phyloP scores from a whole-genome alignment of 169 alveolate genomes.

The Nephromyces sp. region DNA sequence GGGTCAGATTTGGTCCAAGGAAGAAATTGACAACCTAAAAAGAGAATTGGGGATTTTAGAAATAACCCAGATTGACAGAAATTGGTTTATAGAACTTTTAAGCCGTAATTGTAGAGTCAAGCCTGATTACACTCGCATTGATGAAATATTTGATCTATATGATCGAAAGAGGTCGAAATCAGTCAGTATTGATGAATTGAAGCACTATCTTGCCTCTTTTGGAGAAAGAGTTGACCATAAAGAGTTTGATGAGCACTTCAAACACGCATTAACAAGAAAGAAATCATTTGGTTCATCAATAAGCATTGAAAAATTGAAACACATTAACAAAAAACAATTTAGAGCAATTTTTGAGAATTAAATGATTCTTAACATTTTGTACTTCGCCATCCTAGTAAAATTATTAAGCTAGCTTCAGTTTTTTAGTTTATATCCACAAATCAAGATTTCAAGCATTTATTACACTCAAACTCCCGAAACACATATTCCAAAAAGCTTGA shows the following conservation, averaged over 20 bases:
- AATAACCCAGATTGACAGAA: neutral
- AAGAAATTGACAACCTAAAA: neutral
- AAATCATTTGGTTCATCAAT: no score
- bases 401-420: no score
- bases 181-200: neutral
- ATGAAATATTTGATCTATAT: neutral
- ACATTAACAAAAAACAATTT: no score
- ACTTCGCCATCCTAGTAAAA: no score
- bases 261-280: neutral
- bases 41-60: neutral
- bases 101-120: neutral
- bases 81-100: neutral
- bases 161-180: neutral
- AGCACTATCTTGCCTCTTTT: neutral
- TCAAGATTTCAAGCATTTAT: no score
- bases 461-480: no score
- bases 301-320: no score
- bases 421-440: no score
- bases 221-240: neutral
- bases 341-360: no score
- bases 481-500: no score
- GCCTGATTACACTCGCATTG: neutral
- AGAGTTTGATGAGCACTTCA: neutral
- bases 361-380: no score
- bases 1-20: neutral